Base-by-base conservation (phyloP, 495 filamentous ascomycete genomes). In the Neurospora discreta region DNA sequence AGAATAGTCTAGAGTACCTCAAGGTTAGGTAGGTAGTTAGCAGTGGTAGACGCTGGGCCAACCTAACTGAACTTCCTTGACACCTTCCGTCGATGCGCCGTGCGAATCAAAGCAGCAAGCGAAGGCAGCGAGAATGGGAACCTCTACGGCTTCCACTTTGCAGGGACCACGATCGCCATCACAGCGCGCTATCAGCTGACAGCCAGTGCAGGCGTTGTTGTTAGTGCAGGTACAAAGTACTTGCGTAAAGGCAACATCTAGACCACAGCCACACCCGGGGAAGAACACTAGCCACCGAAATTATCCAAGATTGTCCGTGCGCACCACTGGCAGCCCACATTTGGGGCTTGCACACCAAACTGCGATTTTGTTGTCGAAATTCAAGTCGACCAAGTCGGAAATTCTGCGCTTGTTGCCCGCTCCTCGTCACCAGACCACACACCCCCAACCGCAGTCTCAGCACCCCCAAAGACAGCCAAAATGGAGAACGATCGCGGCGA, bases 401-500 rank as follows among this genome's bases (percentile, higher is more conserved):
- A 75, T 80, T 79, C 76, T 74, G 69, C 68, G 41, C 43, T 69
- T 69, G 76, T 72, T 75, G 70, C 36, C 77, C 72, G 72, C 72
- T 76, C 74, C 70, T 73, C 78, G 71, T 75, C 74, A 71, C 73
- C 78, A 71, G 46, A 77, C n/a, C 33, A 75, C 73, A 70, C 71
- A 75, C 52, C 70, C 73, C 73, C 74, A 76, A 73, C 74, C 75
- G 74, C 75, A 73, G 73, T 70, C 71, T 68, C 76, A 78, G 72
- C 69, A 75, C 76, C 71, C 75, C 74, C 71, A 74, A 74, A 73
- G 77, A 69, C 69, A 75, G 79, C 77, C 71, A 81, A 75, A 38
- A 82, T 82, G 81, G 81, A 82, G 75, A 82, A 82, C 81, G 81
- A 82, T 75, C 76, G 77, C 73, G 95, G 95, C 88, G 93, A 98